A percentile compares a stretch with the other conserved stretches of the same genome.
Evolutionary conservation across 495 filamentous ascomycete genomes (phyloP).

Genomic region (Amphirosellinia nigrospora): DNA sequence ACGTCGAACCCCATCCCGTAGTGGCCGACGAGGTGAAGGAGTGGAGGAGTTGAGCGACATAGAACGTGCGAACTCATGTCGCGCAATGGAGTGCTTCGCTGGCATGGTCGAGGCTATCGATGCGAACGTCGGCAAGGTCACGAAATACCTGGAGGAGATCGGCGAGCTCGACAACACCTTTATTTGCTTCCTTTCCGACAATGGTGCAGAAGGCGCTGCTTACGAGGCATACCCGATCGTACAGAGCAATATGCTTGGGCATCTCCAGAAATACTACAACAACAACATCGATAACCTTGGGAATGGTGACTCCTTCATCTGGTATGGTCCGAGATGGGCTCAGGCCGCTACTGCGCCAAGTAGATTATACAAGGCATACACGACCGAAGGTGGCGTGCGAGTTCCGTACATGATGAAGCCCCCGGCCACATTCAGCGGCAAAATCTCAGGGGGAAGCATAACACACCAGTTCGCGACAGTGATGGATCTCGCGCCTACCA

Average conservation of each 20-base stretch:
- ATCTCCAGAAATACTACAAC: constrained; percentile 67
- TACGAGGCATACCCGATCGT: constrained; percentile 67
- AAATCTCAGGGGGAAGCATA: constrained; percentile 47
- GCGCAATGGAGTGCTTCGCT: constrained; percentile 66
- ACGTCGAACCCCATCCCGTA: constrained; percentile 62
- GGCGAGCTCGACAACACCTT: constrained; percentile 70
- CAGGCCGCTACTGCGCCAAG: constrained; percentile 70
- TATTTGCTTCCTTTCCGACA: constrained; percentile 69
- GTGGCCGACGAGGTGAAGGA: constrained; percentile 63
- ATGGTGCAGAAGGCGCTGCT: constrained; percentile 68
- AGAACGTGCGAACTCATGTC: constrained; percentile 60
- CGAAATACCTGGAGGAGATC: constrained; percentile 62
- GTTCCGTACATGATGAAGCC: constrained; percentile 63
- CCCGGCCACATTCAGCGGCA: constrained; percentile 42
- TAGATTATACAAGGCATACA: constrained; percentile 67
- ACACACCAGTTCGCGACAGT: constrained; percentile 66
- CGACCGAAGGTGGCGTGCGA: constrained; percentile 66
- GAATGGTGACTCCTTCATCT: constrained; percentile 65
- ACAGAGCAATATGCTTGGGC: constrained; percentile 53
- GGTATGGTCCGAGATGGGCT: constrained; percentile 71
- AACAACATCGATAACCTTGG: constrained; percentile 68
- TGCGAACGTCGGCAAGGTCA: constrained; percentile 65
- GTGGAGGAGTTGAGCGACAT: constrained; percentile 60
- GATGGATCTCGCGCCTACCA: constrained; percentile 68
- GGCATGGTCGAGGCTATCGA: constrained; percentile 71